These are phyloP conservation scores for Thuja plicata DNA, from an alignment of 83 land plant genomes.

Conservation along the genomic window DNA sequence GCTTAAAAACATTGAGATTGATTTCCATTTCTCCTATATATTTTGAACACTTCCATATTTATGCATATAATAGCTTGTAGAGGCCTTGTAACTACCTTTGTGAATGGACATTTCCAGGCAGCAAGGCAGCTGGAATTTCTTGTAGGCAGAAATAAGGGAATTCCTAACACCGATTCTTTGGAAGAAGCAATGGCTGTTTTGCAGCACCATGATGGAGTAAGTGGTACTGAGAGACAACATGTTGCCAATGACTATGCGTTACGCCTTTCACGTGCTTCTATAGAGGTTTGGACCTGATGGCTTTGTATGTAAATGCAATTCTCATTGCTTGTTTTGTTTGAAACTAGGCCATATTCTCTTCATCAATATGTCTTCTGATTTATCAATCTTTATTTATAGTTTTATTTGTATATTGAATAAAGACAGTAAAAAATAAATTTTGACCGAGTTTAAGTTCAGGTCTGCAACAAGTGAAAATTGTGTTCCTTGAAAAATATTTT, in stretches of 20 bases:
- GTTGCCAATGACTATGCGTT: slow-evolving; percentile 95
- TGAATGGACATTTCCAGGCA: slow-evolving; percentile 48
- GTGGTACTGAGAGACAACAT: slow-evolving; percentile 95
- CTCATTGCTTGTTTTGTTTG: background rate
- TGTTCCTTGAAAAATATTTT: background rate
- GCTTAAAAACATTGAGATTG: background rate
- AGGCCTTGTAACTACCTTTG: slow-evolving; percentile 3
- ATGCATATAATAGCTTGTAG: background rate
- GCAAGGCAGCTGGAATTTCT: slow-evolving; percentile 91
- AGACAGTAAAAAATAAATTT: background rate
- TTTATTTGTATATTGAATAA: background rate
- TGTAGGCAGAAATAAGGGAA: slow-evolving; percentile 54
- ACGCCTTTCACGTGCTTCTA: slow-evolving; percentile 66
- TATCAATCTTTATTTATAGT: background rate
- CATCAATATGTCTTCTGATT: background rate
- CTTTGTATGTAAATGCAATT: slow-evolving; percentile 5
- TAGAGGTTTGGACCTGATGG: slow-evolving; percentile 51
- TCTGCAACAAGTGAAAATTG: background rate
- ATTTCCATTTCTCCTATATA: background rate
- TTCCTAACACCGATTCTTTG: slow-evolving; percentile 76
- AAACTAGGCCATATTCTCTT: background rate
- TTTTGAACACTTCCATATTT: background rate
- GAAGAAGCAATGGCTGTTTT: slow-evolving; percentile 92
- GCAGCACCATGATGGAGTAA: slow-evolving; percentile 99
- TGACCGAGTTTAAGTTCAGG: background rate